Base-by-base conservation (phyloP, 768 basidiomycete species). In the Suillus subalutaceus region DNA sequence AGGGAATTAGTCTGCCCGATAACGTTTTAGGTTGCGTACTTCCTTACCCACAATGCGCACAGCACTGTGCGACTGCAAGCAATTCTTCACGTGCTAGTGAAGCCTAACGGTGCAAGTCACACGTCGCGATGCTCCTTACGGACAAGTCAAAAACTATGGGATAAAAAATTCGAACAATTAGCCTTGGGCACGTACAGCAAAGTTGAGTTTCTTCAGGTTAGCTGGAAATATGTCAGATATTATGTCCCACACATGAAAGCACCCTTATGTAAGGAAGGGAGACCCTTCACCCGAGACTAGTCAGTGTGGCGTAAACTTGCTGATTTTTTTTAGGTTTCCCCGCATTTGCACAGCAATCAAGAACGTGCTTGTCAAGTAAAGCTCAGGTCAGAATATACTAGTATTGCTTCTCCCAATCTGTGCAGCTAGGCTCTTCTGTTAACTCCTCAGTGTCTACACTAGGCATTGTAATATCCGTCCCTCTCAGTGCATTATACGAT, bases 271-370 rank as follows among this genome's bases (percentile, higher is more conserved):
- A 60, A 60, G 43, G 26, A 30, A 60, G 59, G 18, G 26, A 43
- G 40, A 30, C 26, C 41, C 38, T 56, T 56, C 53, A 30, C 18
- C 53, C 53, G 53, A 32, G 35, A 35, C 35, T 35, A 35, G 20
- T 20, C 41, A 18, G 26, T 43, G 59, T 9, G 37, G 23, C 58
- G 40, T 38, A 32, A 63, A 20, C 38, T 62, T 10, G 18, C 26
- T 61, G 26, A n/a, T 43, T 40, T 46, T 26, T 32, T 32, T 41
- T 15, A 40, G 6, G 63, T 67, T 70, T 66, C 70, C 72, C 67
- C 71, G 66, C 71, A 69, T 60, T 50, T 65, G 64, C 67, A 70
- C 66, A 66, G 66, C 68, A 66, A 41, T 38, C 46, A 52, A 46
- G 57, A 44, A 62, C 63, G 9, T 26, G 40, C 13, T 41, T 30